phyloP scores from a whole-genome alignment of 2,329 filamentous ascomycete species.

The Paramyrothecium roridum region DNA sequence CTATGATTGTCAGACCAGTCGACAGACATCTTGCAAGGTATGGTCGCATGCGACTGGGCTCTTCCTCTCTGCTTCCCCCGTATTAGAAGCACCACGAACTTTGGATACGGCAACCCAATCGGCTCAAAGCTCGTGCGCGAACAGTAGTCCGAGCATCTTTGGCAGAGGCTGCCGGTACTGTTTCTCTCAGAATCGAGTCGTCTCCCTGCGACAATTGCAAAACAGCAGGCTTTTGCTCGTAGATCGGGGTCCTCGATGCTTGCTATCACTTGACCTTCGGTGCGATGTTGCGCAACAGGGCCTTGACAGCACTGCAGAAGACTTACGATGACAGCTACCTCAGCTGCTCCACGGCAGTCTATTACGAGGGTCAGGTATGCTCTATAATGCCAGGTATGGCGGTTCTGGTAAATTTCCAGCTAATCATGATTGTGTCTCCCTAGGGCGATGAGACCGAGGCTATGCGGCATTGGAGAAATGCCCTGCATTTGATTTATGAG shows the following conservation, averaged over 20 bases:
- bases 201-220: neutral
- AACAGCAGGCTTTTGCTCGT: neutral
- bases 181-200: neutral
- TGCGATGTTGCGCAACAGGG: slow-evolving; percentile 52
- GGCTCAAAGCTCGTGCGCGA: too few relatives aligned
- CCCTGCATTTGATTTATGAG: slow-evolving; percentile 84
- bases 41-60: too few relatives aligned
- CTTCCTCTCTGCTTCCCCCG: too few relatives aligned
- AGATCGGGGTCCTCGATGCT: slow-evolving; percentile 1
- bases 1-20: neutral
- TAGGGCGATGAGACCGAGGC: slow-evolving; percentile 91
- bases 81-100: too few relatives aligned
- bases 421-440: slow-evolving; percentile 5
- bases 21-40: neutral
- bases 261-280: slow-evolving; percentile 21
- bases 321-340: slow-evolving; percentile 97
- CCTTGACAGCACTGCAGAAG: slow-evolving; percentile 79
- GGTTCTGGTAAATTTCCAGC: neutral
- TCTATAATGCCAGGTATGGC: neutral
- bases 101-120: too few relatives aligned
- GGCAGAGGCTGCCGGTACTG: too few relatives aligned
- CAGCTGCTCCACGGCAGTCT: slow-evolving; percentile 91
- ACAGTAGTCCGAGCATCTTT: too few relatives aligned
- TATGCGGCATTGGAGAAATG: slow-evolving; percentile 83
- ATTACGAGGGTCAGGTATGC: slow-evolving; percentile 85